Base-by-base conservation (phyloP, 805 yeast genomes). In the Yarrowia sp. region DNA sequence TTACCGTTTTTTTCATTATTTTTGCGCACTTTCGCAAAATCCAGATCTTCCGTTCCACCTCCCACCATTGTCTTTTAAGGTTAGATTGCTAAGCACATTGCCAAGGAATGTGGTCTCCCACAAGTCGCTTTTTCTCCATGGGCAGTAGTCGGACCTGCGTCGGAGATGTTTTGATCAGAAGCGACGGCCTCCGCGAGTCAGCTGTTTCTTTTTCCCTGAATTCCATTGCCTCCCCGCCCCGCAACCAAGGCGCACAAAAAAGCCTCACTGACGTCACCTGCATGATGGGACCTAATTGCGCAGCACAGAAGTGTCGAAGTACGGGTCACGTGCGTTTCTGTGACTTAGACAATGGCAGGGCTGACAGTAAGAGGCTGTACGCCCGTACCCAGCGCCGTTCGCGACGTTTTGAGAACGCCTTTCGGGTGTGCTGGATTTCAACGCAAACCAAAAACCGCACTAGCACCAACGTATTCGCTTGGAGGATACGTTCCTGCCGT, bases 191-290 rank as follows among this genome's bases (percentile, higher is more conserved):
- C 29, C n/a, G n/a, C n/a, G n/a, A n/a, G n/a, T n/a, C n/a, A n/a
- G n/a, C n/a, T n/a, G n/a, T n/a, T n/a, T n/a, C n/a, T n/a, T n/a
- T n/a, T n/a, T n/a, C n/a, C n/a, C n/a, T n/a, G n/a, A n/a, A n/a
- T n/a, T n/a, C n/a, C n/a, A n/a, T n/a, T n/a, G n/a, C 29, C 5
- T 7, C 22, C 9, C 7, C 14, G 3, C 21, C 24, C 24, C 14
- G 1, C 14, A 13, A 10, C 16, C 4, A 9, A 8, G 4, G 13
- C 6, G 24, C 10, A 24, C 51, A 35, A 44, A 44, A 44, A 44
- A 44, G 51, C 51, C 51, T 44, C 51, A 27, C 13, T 44, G 51
- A 44, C 51, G 51, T 44, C 51, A 44, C 19, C 51, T 44, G 51
- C 51, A 44, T 12, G 51, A 18, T 14, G 14, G 16, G 35, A 44